Base-by-base conservation (phyloP, 768 basidiomycete species). In the Tricholoma saponaceum region DNA sequence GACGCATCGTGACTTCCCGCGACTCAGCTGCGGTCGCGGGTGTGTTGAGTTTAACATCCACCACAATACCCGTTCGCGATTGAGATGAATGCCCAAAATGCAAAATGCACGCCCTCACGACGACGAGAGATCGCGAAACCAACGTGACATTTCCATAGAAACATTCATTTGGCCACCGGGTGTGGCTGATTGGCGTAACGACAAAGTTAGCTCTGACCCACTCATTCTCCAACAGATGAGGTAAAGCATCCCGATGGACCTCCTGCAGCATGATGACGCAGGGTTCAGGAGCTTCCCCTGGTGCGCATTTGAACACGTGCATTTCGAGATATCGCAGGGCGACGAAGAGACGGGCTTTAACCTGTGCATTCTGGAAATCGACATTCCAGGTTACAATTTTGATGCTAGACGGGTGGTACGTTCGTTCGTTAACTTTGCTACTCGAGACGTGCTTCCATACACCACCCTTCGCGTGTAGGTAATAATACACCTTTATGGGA, bases 361-460 rank as follows among this genome's bases (percentile, higher is more conserved):
- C 65, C 39, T 73, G 62, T 0, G 66, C 61, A 14, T 70, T 70
- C 39, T 66, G 60, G 65, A 80, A 84, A 65, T 87, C 81, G 54
- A 91, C 63, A 69, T 92, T 91, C 89, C 89, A 92, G 26, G 87
- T 84, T 59, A 91, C 68, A 51, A 92, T 67, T 56, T 75, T 76
- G 51, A 90, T 63, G 33, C 72, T 72, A 26, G 75, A 67, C 51
- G 62, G 57, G 55, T 65, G 66, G 52, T 59, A 52, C 33, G 60
- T 58, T 39, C 61, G 62, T 18, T 65, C 63, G 26, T 58, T 58
- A 57, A 66, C 64, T n/a, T 71, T 70, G 54, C 72, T 72, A 52
- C 72, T 67, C 9, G 72, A 66, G 52, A 76, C 54, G 54, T 82
- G 80, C 61, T 80, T 80, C 82, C 82, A 83, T 5, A 63, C 66